Evolutionary conservation across 257 asterid species (phyloP).

Genomic region (Cynanchum wilfordii): DNA sequence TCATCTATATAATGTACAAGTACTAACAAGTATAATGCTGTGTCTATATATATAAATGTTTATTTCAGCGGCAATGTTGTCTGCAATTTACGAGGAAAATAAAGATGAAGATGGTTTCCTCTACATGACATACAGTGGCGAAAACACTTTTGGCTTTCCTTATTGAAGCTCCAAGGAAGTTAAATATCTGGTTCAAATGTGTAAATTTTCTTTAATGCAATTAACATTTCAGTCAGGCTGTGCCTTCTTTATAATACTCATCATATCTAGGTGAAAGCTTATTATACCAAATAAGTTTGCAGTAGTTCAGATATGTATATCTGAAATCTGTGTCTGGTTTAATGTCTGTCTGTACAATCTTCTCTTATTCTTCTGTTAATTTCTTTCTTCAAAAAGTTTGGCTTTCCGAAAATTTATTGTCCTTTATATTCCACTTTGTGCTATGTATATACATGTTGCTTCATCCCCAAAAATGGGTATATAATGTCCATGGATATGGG

Average conservation of each 20-base stretch:
- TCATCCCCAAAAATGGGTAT: too few relatives aligned
- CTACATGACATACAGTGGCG: slow-evolving; percentile 81
- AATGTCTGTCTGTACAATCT: not conserved
- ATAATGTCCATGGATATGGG: too few relatives aligned
- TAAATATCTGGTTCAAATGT: not conserved
- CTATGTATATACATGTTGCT: too few relatives aligned
- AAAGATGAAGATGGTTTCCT: slow-evolving; percentile 78
- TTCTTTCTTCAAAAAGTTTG: not conserved
- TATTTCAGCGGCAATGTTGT: slow-evolving; percentile 69
- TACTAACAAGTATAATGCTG: not conserved
- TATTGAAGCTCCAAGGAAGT: not conserved
- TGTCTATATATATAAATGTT: not conserved
- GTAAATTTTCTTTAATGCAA: not conserved
- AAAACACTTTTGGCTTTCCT: slow-evolving; percentile 55
- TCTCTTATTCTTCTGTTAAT: not conserved
- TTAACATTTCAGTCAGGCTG: not conserved
- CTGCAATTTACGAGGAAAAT: slow-evolving; percentile 65
- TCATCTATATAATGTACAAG: not conserved
- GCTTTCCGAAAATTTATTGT: not conserved
- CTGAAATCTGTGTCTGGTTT: not conserved
- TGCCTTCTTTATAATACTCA: not conserved
- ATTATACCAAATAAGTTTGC: not conserved
- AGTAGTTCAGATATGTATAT: not conserved
- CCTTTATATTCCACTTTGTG: not conserved
- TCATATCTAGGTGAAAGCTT: not conserved